phyloP scores from a whole-genome alignment of 2,329 filamentous ascomycete species.

The Sclerotinia glacialis region DNA sequence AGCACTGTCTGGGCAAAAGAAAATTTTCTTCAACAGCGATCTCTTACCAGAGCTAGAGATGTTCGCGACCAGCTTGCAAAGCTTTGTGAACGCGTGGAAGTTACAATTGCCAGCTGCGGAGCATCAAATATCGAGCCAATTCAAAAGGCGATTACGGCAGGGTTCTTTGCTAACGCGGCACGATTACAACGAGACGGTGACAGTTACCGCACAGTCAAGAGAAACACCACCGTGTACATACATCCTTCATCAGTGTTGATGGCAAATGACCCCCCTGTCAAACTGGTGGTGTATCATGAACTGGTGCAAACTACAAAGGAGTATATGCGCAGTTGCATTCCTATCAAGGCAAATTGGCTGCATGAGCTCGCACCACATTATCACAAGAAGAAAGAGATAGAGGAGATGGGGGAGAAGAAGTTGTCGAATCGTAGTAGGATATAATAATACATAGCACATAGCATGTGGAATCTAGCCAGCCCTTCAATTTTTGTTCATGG shows the following conservation, averaged over 20 bases:
- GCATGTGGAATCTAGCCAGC: not conserved
- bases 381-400: slow-evolving; percentile 87
- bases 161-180: slow-evolving; percentile 93
- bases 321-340: slow-evolving; percentile 87
- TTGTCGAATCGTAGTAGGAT: slow-evolving; percentile 51
- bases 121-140: slow-evolving; percentile 72
- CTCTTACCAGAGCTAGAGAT: slow-evolving; percentile 83
- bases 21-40: slow-evolving; percentile 90
- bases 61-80: slow-evolving; percentile 90
- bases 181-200: slow-evolving; percentile 79
- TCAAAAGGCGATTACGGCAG: slow-evolving; percentile 82
- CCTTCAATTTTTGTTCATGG: not conserved
- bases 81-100: slow-evolving; percentile 89
- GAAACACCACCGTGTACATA: slow-evolving; percentile 82
- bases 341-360: slow-evolving; percentile 80
- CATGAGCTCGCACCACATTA: slow-evolving; percentile 90
- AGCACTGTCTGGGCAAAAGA: slow-evolving; percentile 83
- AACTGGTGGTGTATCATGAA: slow-evolving; percentile 86
- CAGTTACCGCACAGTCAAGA: slow-evolving; percentile 89
- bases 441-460: slow-evolving; percentile 7
- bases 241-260: slow-evolving; percentile 84
- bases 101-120: slow-evolving; percentile 67
- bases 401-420: slow-evolving; percentile 77
- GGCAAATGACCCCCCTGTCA: slow-evolving; percentile 69
- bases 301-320: slow-evolving; percentile 81